Percentiles rank a stretch among this genome's conserved stretches.
phyloP scores from a whole-genome alignment of 768 basidiomycete species.

The Suillus occidentalis region DNA sequence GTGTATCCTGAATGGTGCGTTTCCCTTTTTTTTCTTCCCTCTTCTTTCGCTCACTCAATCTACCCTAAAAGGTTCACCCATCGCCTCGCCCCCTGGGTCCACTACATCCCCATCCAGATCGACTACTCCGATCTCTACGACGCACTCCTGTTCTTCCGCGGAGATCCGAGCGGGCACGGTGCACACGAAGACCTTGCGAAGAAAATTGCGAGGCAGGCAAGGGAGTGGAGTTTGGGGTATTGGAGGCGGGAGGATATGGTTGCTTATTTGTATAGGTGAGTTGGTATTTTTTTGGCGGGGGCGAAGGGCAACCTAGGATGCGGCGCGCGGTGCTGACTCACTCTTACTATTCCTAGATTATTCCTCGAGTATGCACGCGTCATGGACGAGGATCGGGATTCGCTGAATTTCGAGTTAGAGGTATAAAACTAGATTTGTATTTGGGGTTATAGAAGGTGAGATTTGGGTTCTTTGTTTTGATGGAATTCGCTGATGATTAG shows the following conservation, averaged over 20 bases:
- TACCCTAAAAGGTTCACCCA: constrained; percentile 43
- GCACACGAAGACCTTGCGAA: constrained; percentile 58
- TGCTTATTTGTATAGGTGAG: constrained; percentile 55
- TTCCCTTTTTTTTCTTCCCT: not conserved
- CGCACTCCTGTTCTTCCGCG: constrained; percentile 66
- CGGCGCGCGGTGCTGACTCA: not conserved
- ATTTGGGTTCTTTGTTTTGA: not conserved
- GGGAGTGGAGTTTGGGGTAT: constrained; percentile 49
- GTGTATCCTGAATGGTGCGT: constrained; percentile 66
- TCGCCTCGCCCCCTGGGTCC: constrained; percentile 60
- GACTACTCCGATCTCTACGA: constrained; percentile 68
- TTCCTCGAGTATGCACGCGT: constrained; percentile 51
- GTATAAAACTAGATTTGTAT: not conserved
- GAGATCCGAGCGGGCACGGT: constrained; percentile 54
- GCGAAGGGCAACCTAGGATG: not conserved
- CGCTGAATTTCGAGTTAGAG: constrained; percentile 25
- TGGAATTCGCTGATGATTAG: too few relatives aligned
- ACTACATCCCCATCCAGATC: constrained; percentile 63
- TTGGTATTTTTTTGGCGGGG: not conserved
- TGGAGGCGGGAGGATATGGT: constrained; percentile 59
- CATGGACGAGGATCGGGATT: constrained; percentile 44
- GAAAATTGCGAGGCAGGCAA: constrained; percentile 51
- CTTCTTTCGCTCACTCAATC: not conserved
- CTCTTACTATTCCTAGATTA: constrained; percentile 30
- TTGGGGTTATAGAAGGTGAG: not conserved